These are phyloP conservation scores for Penicillium fuscoglaucum DNA, from an alignment of 2,329 filamentous ascomycete genomes.

Conservation along the genomic window DNA sequence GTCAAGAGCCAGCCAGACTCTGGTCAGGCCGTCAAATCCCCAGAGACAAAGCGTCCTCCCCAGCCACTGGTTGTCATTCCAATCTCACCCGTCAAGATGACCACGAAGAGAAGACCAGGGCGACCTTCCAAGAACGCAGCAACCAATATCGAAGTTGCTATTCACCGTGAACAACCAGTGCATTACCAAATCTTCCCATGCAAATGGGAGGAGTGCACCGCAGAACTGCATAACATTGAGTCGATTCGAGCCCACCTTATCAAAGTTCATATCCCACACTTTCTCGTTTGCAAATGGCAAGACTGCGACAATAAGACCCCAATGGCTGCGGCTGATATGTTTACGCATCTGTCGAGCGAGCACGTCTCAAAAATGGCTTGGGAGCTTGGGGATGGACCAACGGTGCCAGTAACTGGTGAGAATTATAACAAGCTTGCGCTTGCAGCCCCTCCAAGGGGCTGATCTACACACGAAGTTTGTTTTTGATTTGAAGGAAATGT, in stretches of 20 bases:
- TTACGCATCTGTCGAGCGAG: constrained; percentile 51
- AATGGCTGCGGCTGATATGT: constrained; percentile 43
- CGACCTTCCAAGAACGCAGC: constrained; percentile 22
- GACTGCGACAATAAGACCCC: constrained; percentile 22
- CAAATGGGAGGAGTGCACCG: constrained; percentile 57
- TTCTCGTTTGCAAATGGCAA: constrained; percentile 31
- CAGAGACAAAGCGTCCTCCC: background rate
- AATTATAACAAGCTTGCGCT: constrained; percentile 23
- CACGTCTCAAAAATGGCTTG: constrained; percentile 59
- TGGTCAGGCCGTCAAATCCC: background rate
- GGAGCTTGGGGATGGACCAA: constrained; percentile 61
- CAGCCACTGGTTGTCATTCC: constrained; percentile 17
- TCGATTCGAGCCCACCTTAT: constrained; percentile 60
- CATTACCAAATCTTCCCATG: constrained; percentile 54
- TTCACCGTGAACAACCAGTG: constrained; percentile 16
- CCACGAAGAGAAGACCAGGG: constrained; percentile 13
- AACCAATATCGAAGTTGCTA: constrained; percentile 21
- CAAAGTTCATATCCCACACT: constrained; percentile 52
- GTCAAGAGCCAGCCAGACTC: background rate
- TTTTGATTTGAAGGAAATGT: constrained; percentile 10
- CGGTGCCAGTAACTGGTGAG: constrained; percentile 58
- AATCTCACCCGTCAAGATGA: constrained; percentile 15
- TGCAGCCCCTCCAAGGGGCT: constrained; percentile 20
- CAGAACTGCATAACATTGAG: constrained; percentile 62
- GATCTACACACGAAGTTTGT: constrained; percentile 11